Base-by-base conservation (phyloP, 306 rosid species). In the Begonia peltatifolia region DNA sequence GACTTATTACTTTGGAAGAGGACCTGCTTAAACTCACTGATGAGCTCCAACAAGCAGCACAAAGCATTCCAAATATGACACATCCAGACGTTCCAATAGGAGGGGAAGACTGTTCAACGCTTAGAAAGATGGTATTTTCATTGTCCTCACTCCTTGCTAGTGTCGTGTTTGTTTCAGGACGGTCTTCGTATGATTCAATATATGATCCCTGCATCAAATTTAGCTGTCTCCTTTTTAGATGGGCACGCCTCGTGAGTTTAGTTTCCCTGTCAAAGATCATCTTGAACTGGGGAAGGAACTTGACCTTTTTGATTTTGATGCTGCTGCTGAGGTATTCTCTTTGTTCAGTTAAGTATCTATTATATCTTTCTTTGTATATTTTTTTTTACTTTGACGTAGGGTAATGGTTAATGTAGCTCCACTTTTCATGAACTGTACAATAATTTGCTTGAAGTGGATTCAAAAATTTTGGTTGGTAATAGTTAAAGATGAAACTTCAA, bases 51-150 rank as follows among this genome's bases (percentile, higher is more conserved):
- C 92, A 56, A 68, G 94, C 85, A 79, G 94, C 92, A 2, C 99
- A 76, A 49, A 62, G 84, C 65, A 71, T 90, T 67, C 95, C 99
- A 8, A 90, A 86, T 65, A 73, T 77, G 79, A 76, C 94, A 55
- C 99, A 90, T 67, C 92, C 94, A 0, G 88, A 83, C 59, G 94
- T 81, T 67, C 99, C 94, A 0, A 63, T 86, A n/a, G 99, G 99
- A 46, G 94, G 99, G 60, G 99, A 83, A 78, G 95, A 80, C 54
- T 49, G 65, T 65, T 74, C 87, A 16, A 66, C 60, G 25, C 58
- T 75, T 67, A 75, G 79, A 66, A 90, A 80, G 53, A 79, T 4
- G 86, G 99, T 89, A 63, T 57, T 10, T 70, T 54, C 9, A 30
- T 43, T 62, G 35, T 59, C 58, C 52, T 46, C 30, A 22, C 63